Conservation (phyloP, 495 filamentous ascomycete species). For the Bacidia rubella region DNA sequence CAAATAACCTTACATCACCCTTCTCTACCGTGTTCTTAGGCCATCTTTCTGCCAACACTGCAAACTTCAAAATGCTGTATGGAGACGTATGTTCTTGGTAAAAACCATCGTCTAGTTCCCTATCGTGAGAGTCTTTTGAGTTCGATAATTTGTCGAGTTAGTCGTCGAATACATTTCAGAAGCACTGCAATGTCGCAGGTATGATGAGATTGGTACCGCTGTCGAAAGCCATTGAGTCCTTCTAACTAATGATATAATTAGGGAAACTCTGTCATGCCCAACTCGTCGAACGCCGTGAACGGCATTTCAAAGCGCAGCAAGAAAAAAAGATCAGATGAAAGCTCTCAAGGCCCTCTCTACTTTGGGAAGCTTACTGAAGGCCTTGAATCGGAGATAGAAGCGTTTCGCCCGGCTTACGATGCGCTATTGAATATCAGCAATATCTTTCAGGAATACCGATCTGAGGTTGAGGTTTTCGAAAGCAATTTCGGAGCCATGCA, state of each 20-base stretch:
- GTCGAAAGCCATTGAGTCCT: neutral
- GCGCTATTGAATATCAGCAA: conserved; percentile 1
- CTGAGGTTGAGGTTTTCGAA: conserved; percentile 2
- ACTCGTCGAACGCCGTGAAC: conserved; percentile 1
- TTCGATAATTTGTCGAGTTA: conserved; percentile 1
- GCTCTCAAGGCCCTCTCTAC: neutral
- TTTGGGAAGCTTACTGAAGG: conserved; percentile 3
- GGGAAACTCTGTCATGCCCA: conserved; percentile 3
- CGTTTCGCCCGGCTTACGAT: neutral
- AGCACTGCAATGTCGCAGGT: conserved; percentile 3
- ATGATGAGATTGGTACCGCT: neutral
- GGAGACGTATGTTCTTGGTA: conserved; percentile 4
- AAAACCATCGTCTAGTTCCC: conserved; percentile 1
- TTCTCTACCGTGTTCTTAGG: conserved; percentile 2
- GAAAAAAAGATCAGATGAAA: conserved; percentile 3
- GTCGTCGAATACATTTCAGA: neutral
- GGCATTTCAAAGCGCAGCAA: conserved; percentile 2
- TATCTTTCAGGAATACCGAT: conserved; percentile 2
- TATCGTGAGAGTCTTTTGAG: conserved; percentile 3
- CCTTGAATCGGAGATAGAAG: conserved; percentile 2
- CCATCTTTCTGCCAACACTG: conserved; percentile 1
- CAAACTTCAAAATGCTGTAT: conserved; percentile 1
- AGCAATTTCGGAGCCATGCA: neutral
- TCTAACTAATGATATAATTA: neutral
- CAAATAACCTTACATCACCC: neutral